Conservation (phyloP, 2,329 filamentous ascomycete species). For the Sarocladium kiliense region DNA sequence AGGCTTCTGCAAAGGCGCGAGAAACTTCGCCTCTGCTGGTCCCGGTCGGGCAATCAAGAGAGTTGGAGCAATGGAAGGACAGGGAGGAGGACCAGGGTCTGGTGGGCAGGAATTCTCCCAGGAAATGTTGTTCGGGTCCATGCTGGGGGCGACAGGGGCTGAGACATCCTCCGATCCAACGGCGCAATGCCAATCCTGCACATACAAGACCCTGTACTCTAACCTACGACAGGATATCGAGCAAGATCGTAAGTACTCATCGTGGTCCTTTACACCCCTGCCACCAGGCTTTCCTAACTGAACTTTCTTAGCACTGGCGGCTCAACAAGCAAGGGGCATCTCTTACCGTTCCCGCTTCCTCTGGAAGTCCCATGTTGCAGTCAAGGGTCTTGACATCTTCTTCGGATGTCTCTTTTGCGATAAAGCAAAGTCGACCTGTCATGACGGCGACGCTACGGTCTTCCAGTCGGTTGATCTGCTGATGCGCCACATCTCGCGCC, state of each 20-base stretch:
- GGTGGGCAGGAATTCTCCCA: constrained; percentile 8
- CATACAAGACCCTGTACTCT: constrained; percentile 21
- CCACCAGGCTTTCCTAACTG: too few relatives aligned
- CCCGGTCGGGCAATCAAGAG: constrained; percentile 31
- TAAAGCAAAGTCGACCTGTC: constrained; percentile 24
- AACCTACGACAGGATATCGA: constrained; percentile 26
- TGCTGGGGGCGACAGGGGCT: constrained; percentile 9
- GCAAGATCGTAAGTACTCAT: constrained; percentile 19
- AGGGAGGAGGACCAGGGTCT: constrained; percentile 2
- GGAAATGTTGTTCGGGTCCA: constrained; percentile 14
- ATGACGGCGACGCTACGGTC: constrained; percentile 36
- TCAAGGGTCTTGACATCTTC: constrained; percentile 26
- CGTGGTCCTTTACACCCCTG: too few relatives aligned
- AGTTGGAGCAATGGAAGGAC: constrained; percentile 18
- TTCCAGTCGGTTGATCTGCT: constrained; percentile 31
- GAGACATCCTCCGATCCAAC: constrained; percentile 13
- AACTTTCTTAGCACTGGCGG: constrained; percentile 24
- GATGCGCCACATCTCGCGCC: constrained; percentile 32
- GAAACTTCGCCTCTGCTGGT: constrained; percentile 27
- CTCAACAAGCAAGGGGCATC: constrained; percentile 26
- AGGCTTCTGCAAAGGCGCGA: constrained; percentile 34
- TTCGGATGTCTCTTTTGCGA: constrained; percentile 28
- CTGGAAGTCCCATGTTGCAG: constrained; percentile 36
- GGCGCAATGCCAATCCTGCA: constrained; percentile 20
- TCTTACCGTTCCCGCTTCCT: constrained; percentile 35